Conservation (phyloP, 768 basidiomycete species). For the Rhodocollybia butyracea region DNA sequence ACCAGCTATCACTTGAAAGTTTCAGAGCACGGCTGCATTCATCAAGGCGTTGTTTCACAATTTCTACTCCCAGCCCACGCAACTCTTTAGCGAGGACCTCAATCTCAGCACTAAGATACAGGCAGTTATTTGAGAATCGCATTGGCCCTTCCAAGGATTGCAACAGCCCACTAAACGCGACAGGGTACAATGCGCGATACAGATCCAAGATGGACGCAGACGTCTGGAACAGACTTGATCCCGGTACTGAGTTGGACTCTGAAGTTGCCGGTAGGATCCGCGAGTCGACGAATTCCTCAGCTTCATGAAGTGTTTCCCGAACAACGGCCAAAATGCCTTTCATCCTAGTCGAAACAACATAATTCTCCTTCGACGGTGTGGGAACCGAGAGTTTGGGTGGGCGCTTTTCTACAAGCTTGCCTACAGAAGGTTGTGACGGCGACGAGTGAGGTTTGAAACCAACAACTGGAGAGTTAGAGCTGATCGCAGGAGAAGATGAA, state of each 20-base stretch:
- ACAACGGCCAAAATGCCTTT: conserved; percentile 54
- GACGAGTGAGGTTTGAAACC: background rate
- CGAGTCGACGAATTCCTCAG: conserved; percentile 57
- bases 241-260: conserved; percentile 35
- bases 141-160: conserved; percentile 52
- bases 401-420: conserved; percentile 20
- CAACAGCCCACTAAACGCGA: conserved; percentile 48
- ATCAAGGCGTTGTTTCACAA: conserved; percentile 42
- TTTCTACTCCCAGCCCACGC: conserved; percentile 11
- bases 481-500: conserved; percentile 15
- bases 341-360: conserved; percentile 55
- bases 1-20: conserved; percentile 65
- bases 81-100: conserved; percentile 33
- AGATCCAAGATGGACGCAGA: conserved; percentile 71
- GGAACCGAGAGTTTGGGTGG: conserved; percentile 22
- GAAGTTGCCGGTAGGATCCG: conserved; percentile 41
- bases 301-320: conserved; percentile 64
- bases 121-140: conserved; percentile 80
- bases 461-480: conserved; percentile 18
- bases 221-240: conserved; percentile 56
- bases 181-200: conserved; percentile 75
- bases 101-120: conserved; percentile 59
- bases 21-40: conserved; percentile 52
- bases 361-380: conserved; percentile 45
- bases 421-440: conserved; percentile 2